Base-by-base conservation (phyloP, 2,329 filamentous ascomycete species). In the Neoascochyta sp. region DNA sequence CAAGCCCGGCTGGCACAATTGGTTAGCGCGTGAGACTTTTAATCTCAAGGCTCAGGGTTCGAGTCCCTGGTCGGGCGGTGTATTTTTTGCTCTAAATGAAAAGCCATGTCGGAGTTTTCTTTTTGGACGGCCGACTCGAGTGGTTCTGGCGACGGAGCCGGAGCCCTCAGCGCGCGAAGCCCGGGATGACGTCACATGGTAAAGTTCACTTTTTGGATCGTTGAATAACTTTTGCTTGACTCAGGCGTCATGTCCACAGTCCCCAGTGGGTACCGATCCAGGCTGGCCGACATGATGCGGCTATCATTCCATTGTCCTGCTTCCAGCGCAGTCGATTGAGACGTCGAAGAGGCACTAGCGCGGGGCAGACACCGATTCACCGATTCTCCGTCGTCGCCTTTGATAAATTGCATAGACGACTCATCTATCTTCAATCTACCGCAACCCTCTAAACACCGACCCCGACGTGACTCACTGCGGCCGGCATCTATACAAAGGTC, bases 1-100 rank as follows among this genome's bases (percentile, higher is more conserved):
- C n/a, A 6, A 30, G 32, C 32, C 32, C 32, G 32, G 32, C 32
- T 35, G 32, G 32, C 32, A 35, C 32, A 35, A 42, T 42, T 42
- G 42, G 43, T 47, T 47, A 47, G 45, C 45, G 45, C 45, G 45
- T 49, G 45, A 47, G 45, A 49, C 45, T 49, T 49, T 49, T 49
- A 49, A 48, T 50, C 46, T 46, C 44, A 47, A 50, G 45, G 46
- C 44, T 48, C 37, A 46, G 44, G 44, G 44, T 49, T 49, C 45
- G 45, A 48, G 45, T 48, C 45, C 44, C 44, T 45, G 39, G 44
- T 47, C 44, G 44, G 44, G 42, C 44, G 41, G 29, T 29, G 21
- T 16, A 24, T 29, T 35, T 34, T 32, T 15, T 14, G 21, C 12
- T 20, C 18, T 8, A n/a, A n/a, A n/a, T n/a, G n/a, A n/a, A n/a